Evolutionary conservation across 495 filamentous ascomycete species (phyloP).

Genomic region (Tuber melanosporum): DNA sequence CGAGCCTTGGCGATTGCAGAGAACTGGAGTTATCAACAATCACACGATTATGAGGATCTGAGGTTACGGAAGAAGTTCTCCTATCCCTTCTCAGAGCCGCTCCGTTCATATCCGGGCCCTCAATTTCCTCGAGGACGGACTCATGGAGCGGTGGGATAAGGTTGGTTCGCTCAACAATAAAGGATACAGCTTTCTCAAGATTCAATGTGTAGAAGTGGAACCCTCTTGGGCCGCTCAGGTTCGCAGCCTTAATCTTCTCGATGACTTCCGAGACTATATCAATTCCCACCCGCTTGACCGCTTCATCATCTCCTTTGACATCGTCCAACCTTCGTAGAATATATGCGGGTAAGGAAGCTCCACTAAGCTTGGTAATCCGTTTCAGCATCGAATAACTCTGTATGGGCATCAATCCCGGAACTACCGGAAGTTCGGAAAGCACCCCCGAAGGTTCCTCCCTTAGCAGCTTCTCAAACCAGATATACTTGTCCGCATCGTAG

Average conservation of each 20-base stretch:
- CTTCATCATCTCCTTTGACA: conserved; percentile 83
- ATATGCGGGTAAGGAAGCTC: conserved; percentile 67
- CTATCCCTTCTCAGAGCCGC: conserved; percentile 44
- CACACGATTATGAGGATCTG: conserved; percentile 71
- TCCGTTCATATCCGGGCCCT: conserved; percentile 44
- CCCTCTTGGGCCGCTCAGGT: conserved; percentile 56
- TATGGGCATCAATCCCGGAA: conserved; percentile 94
- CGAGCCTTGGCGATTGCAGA: conserved; percentile 52
- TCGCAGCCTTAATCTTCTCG: conserved; percentile 58
- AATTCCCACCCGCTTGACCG: conserved; percentile 69
- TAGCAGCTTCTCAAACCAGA: conserved; percentile 67
- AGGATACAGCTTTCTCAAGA: conserved; percentile 89
- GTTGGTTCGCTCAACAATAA: conserved; percentile 78
- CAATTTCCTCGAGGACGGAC: conserved; percentile 47
- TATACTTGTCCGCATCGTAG: conserved; percentile 79
- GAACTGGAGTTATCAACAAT: conserved; percentile 63
- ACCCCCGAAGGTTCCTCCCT: conserved; percentile 75
- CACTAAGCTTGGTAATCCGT: conserved; percentile 88
- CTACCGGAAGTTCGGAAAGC: conserved; percentile 83
- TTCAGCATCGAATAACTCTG: conserved; percentile 95
- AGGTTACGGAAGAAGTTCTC: conserved; percentile 51
- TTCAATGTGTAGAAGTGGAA: conserved; percentile 99
- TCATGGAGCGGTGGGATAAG: conserved; percentile 62
- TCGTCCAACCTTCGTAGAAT: conserved; percentile 67
- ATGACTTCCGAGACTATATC: conserved; percentile 67